These are phyloP conservation scores for Penicillium chermesinum DNA, from an alignment of 495 filamentous ascomycete species.

Conservation along the genomic window DNA sequence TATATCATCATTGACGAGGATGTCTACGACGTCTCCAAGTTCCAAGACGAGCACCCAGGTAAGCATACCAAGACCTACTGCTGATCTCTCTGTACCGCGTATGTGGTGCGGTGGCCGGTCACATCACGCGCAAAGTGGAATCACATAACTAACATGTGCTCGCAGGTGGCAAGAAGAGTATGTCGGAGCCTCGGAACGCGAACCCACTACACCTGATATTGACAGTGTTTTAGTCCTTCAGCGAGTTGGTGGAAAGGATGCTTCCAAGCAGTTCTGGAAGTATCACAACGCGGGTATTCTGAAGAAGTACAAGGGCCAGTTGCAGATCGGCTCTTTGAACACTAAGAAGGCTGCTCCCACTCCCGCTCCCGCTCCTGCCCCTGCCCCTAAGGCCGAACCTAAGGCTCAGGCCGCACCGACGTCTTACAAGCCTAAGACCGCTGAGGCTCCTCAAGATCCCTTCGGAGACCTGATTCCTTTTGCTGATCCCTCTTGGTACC, in stretches of 20 bases:
- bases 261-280: slow-evolving; percentile 99
- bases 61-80: slow-evolving; percentile 16
- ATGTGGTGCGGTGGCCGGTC: background rate
- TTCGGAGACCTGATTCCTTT: slow-evolving; percentile 87
- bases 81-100: background rate
- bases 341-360: slow-evolving; percentile 64
- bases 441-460: slow-evolving; percentile 72
- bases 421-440: slow-evolving; percentile 31
- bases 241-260: slow-evolving; percentile 91
- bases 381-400: slow-evolving; percentile 39
- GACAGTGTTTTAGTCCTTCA: slow-evolving; percentile 60
- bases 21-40: slow-evolving; percentile 93
- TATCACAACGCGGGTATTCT: slow-evolving; percentile 94
- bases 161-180: slow-evolving; percentile 90
- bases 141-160: background rate
- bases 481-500: slow-evolving; percentile 92
- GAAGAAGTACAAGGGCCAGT: slow-evolving; percentile 86
- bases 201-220: slow-evolving; percentile 11
- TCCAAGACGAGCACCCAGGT: slow-evolving; percentile 91
- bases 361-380: slow-evolving; percentile 44
- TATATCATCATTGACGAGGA: slow-evolving; percentile 93
- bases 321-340: slow-evolving; percentile 87
- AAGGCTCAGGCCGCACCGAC: slow-evolving; percentile 45
- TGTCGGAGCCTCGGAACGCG: slow-evolving; percentile 18
- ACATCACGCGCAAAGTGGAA: slow-evolving; percentile 5